Evolutionary conservation across 2,329 filamentous ascomycete species (phyloP).

Genomic region (Cercospora beticola): DNA sequence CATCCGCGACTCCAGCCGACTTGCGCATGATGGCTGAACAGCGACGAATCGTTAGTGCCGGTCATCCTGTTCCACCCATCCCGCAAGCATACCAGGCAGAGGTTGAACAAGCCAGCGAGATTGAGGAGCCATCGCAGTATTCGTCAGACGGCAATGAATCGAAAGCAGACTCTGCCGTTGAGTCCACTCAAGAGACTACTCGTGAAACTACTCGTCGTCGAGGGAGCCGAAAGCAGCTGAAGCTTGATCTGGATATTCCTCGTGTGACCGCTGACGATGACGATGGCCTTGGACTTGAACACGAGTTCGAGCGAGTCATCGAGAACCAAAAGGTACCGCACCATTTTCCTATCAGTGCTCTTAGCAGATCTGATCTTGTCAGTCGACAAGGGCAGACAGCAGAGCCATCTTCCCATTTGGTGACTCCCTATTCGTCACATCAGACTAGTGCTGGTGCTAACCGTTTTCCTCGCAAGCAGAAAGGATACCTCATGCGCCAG

Average conservation of each 20-base stretch:
- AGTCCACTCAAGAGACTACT: slow-evolving; percentile 20
- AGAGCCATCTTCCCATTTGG: slow-evolving; percentile 13
- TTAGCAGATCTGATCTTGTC: background rate
- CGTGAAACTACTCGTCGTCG: slow-evolving; percentile 18
- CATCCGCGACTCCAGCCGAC: slow-evolving; percentile 84
- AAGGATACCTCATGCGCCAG: slow-evolving; percentile 96
- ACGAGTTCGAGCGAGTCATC: slow-evolving; percentile 92
- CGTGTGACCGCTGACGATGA: slow-evolving; percentile 67
- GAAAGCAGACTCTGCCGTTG: slow-evolving; percentile 33
- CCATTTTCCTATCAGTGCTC: slow-evolving; percentile 6
- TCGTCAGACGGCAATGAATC: slow-evolving; percentile 31
- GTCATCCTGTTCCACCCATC: slow-evolving; percentile 44
- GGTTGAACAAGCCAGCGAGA: slow-evolving; percentile 18
- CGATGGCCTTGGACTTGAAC: slow-evolving; percentile 81
- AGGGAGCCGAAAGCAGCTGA: slow-evolving; percentile 27
- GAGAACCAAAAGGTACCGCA: slow-evolving; percentile 89
- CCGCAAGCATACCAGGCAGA: slow-evolving; percentile 33
- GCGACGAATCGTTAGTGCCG: slow-evolving; percentile 79
- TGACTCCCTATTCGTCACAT: slow-evolving; percentile 20
- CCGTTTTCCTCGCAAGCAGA: slow-evolving; percentile 63
- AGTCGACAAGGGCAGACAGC: slow-evolving; percentile 1
- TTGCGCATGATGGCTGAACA: slow-evolving; percentile 80
- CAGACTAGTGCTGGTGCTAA: slow-evolving; percentile 43
- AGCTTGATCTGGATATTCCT: slow-evolving; percentile 66
- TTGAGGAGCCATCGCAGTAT: slow-evolving; percentile 27